Evolutionary conservation across 352 stramenopile genomes (phyloP).

Genomic region (Pythium brachiatum): DNA sequence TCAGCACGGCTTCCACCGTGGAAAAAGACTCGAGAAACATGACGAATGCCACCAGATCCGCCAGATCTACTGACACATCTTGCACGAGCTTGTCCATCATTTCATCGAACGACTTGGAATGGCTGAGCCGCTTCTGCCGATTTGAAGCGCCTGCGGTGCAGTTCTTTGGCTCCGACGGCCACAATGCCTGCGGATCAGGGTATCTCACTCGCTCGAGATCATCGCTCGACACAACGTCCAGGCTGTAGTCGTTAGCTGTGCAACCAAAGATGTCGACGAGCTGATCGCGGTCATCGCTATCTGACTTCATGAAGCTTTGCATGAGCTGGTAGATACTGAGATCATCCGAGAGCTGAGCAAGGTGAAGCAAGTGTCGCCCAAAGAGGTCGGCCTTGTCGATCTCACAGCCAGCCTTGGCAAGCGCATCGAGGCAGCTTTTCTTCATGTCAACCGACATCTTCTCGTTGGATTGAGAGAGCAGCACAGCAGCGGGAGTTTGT

Average conservation of each 20-base stretch:
- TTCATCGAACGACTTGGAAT: conserved; percentile 23
- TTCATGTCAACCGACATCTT: conserved; percentile 15
- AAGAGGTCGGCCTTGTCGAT: conserved; percentile 62
- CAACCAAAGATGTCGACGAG: conserved; percentile 68
- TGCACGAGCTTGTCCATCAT: conserved; percentile 23
- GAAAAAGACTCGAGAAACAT: conserved; percentile 72
- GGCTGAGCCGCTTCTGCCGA: conserved; percentile 25
- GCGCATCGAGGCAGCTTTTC: conserved; percentile 48
- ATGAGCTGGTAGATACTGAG: conserved; percentile 33
- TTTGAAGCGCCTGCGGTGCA: conserved; percentile 7
- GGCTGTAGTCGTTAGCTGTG: conserved; percentile 52
- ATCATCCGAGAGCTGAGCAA: conserved; percentile 44
- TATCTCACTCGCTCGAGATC: conserved; percentile 14
- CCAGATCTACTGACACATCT: conserved; percentile 36
- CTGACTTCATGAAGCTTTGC: conserved; percentile 23
- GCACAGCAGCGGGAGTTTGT: conserved; percentile 52
- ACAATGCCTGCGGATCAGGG: conserved; percentile 28
- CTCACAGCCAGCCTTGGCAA: conserved; percentile 45
- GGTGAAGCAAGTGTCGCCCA: conserved; percentile 53
- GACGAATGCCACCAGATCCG: conserved; percentile 64
- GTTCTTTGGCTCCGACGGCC: not conserved
- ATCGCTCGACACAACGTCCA: not conserved
- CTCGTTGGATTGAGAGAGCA: conserved; percentile 37
- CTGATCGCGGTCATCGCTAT: conserved; percentile 14
- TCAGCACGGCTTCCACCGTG: conserved; percentile 57